Conservation (phyloP, 2,329 filamentous ascomycete genomes). For the Hirsutella thompsonii region DNA sequence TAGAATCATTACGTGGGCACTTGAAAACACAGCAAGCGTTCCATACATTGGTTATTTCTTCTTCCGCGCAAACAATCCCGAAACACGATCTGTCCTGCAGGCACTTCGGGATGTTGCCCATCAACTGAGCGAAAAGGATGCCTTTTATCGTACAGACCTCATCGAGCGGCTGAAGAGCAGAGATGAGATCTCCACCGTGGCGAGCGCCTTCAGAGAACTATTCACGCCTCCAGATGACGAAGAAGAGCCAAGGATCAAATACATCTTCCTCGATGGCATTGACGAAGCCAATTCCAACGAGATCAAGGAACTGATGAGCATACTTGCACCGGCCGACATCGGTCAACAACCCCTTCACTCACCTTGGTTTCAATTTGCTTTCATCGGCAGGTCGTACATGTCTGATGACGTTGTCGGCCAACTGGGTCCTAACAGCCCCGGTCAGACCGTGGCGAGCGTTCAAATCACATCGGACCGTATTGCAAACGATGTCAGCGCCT, state of each 20-base stretch:
- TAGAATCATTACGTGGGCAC: conserved; percentile 26
- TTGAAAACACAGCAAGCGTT: conserved; percentile 14
- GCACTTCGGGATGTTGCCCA: conserved; percentile 32
- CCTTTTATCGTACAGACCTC: conserved; percentile 28
- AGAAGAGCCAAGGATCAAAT: conserved; percentile 20
- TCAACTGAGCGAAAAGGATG: conserved; percentile 31
- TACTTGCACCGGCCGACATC: conserved; percentile 16
- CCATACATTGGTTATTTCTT: conserved; percentile 30
- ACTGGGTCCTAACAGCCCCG: conserved; percentile 18
- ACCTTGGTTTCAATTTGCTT: conserved; percentile 21
- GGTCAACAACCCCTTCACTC: conserved; percentile 6
- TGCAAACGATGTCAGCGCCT: conserved; percentile 25
- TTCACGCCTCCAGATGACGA: conserved; percentile 24
- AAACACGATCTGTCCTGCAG: conserved; percentile 29
- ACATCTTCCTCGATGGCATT: conserved; percentile 32
- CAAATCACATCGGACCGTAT: conserved; percentile 30
- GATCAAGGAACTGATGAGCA: conserved; percentile 21
- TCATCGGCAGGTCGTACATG: conserved; percentile 29
- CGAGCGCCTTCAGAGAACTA: conserved; percentile 28
- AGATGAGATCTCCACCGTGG: conserved; percentile 28
- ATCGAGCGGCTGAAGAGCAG: conserved; percentile 18
- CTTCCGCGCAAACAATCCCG: conserved; percentile 32
- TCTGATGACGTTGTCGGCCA: conserved; percentile 21
- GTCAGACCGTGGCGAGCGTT: conserved; percentile 23
- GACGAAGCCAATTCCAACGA: conserved; percentile 29